phyloP scores from a whole-genome alignment of 805 yeast species.

The Nakazawaea anatomiae region DNA sequence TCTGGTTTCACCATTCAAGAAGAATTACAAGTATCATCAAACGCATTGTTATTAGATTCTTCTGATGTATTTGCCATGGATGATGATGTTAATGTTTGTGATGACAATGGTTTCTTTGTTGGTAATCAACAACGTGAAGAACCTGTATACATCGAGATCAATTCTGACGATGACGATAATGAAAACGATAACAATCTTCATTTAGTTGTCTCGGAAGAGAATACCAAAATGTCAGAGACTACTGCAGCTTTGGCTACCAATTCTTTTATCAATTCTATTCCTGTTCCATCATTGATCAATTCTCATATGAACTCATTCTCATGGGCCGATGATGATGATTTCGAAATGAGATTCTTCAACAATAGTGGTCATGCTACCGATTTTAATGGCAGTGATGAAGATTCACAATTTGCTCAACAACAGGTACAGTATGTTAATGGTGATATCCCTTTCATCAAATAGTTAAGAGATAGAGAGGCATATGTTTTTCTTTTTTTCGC shows the following conservation, averaged over 20 bases:
- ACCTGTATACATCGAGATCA: neutral
- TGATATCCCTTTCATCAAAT: neutral
- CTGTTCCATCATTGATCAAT: conserved; percentile 6
- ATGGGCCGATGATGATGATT: conserved; percentile 10
- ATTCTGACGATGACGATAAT: neutral
- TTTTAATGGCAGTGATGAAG: neutral
- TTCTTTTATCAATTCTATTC: neutral
- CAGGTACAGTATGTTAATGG: conserved; percentile 1
- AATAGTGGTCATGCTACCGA: neutral
- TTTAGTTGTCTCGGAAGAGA: neutral
- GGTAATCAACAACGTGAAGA: neutral
- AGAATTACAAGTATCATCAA: neutral
- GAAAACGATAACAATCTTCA: neutral
- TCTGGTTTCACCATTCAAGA: neutral
- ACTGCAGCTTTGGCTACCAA: neutral
- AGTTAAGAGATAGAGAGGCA: neutral
- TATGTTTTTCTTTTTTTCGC: neutral
- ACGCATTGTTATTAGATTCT: neutral
- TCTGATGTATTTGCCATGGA: conserved; percentile 1
- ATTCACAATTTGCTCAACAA: neutral
- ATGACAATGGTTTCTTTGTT: no score
- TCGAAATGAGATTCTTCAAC: neutral
- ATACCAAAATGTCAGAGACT: neutral
- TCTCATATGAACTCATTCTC: conserved; percentile 5
- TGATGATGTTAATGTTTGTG: neutral